These are phyloP conservation scores for Picocystis sp. DNA, from an alignment of 163 green algal genomes.

Conservation along the genomic window DNA sequence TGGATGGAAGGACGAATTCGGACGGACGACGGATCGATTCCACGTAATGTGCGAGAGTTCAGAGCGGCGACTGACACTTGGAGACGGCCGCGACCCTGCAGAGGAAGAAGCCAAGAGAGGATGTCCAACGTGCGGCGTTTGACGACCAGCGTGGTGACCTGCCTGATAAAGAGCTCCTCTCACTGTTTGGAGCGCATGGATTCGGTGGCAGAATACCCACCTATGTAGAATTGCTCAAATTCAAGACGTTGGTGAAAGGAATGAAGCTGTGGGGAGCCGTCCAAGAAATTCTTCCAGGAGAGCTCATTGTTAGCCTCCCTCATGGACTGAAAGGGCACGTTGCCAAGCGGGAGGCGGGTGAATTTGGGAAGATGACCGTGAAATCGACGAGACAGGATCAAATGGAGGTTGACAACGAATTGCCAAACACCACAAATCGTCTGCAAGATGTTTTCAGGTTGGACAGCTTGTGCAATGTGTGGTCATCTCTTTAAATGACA, in stretches of 20 bases:
- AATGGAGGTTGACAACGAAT: background rate
- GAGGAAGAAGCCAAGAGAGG: too few relatives aligned
- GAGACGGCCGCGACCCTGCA: too few relatives aligned
- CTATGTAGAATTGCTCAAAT: slow-evolving; percentile 12
- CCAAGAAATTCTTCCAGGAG: slow-evolving; percentile 36
- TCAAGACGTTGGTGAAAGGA: slow-evolving; percentile 9
- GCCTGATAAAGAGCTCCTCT: too few relatives aligned
- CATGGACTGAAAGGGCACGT: slow-evolving; percentile 65
- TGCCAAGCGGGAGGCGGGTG: slow-evolving; percentile 22
- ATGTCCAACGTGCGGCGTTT: too few relatives aligned
- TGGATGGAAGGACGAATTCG: too few relatives aligned
- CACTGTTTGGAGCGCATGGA: too few relatives aligned
- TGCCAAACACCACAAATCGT: background rate
- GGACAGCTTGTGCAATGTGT: slow-evolving; percentile 62
- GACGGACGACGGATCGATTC: too few relatives aligned
- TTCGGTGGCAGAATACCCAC: background rate
- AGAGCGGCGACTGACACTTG: too few relatives aligned
- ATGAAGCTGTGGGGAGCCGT: slow-evolving; percentile 52
- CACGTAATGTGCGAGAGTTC: too few relatives aligned
- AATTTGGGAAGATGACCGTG: background rate
- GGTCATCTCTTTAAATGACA: slow-evolving; percentile 18
- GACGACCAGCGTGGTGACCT: too few relatives aligned
- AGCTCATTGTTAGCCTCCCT: slow-evolving; percentile 57
- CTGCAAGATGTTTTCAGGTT: slow-evolving; percentile 44
- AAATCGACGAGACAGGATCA: slow-evolving; percentile 7